Conservation (phyloP, 1,139 yeast genomes). For the Lizanozyma gosingica region DNA sequence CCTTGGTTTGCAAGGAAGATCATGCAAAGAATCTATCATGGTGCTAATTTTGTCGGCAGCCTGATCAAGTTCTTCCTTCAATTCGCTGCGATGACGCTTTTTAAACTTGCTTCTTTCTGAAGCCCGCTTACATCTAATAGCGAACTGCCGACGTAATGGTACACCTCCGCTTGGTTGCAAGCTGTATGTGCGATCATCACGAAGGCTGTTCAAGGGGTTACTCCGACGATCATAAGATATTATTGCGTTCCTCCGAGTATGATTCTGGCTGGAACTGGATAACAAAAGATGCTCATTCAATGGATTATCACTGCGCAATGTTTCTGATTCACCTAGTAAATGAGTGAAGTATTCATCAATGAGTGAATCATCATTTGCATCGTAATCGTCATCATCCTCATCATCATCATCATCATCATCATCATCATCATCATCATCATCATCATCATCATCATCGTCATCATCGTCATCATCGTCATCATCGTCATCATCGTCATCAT, state of each 20-base stretch:
- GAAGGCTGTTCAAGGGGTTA: conserved; percentile 10
- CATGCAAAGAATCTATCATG: background rate
- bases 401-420: conserved; percentile 6
- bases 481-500: conserved; percentile 4
- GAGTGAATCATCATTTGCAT: conserved; percentile 2
- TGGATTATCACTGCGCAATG: conserved; percentile 10
- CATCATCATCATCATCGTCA: conserved; percentile 5
- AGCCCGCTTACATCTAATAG: conserved; percentile 8
- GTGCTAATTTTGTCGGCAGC: background rate
- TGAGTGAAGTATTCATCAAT: conserved; percentile 1
- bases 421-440: conserved; percentile 5
- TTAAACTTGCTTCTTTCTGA: background rate
- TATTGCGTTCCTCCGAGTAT: conserved; percentile 13
- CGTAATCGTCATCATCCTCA: conserved; percentile 3
- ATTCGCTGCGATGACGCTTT: background rate
- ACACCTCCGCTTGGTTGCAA: conserved; percentile 2
- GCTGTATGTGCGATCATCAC: conserved; percentile 2
- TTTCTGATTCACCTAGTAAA: conserved; percentile 3
- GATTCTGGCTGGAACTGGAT: conserved; percentile 21
- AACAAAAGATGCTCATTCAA: conserved; percentile 18
- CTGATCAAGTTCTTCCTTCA: conserved; percentile 4
- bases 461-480: conserved; percentile 6
- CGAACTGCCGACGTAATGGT: conserved; percentile 15
- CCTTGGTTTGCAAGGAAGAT: background rate
- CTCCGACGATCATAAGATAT: conserved; percentile 6